Base-by-base conservation (phyloP, 768 basidiomycete genomes). In the Pleurotus sapidus region DNA sequence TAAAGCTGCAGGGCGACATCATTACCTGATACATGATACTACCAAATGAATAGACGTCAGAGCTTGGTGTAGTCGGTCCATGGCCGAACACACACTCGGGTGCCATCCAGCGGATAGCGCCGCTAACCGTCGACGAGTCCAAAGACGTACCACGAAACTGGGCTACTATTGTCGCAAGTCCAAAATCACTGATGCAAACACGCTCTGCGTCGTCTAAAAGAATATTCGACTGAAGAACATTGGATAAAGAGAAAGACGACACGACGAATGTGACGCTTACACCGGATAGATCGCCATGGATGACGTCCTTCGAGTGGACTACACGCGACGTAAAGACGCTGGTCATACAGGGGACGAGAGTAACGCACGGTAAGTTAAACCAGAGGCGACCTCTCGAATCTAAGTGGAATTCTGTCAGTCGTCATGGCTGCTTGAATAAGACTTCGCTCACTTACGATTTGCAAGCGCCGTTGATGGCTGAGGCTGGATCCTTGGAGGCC, bases 31-130 rank as follows among this genome's bases (percentile, higher is more conserved):
- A 57, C 59, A 69, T 68, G 12, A 72, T 63, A 50, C 70, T 73
- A 7, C 68, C 73, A 49, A 75, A 73, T 0, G 74, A 75, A 56
- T 73, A 77, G 7, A 73, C 64, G 54, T 76, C 74, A n/a, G 67
- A 45, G n/a, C 6, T 15, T 5, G 30, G 12, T 5, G 53, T 14
- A 25, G n/a, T 11, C 11, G 24, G 38, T 17, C 48, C 48, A 17
- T 30, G 20, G 27, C 27, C 49, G 49, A 50, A 50, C 8, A 55
- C 38, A 30, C 17, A 42, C 42, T 55, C 53, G 24, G 53, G 53
- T 2, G 53, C 53, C 53, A 45, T 45, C 53, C 53, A 55, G 15
- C 53, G 53, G 12, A 55, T 45, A 18, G 53, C 34, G 5, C 53
- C 53, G 15, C 53, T 27, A 18, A 12, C 20, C 8, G 25, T 23